A percentile compares a stretch with the other conserved stretches of the same genome.
Evolutionary conservation across 306 rosid species (phyloP).

Genomic region (Cicer pinnatifidum): DNA sequence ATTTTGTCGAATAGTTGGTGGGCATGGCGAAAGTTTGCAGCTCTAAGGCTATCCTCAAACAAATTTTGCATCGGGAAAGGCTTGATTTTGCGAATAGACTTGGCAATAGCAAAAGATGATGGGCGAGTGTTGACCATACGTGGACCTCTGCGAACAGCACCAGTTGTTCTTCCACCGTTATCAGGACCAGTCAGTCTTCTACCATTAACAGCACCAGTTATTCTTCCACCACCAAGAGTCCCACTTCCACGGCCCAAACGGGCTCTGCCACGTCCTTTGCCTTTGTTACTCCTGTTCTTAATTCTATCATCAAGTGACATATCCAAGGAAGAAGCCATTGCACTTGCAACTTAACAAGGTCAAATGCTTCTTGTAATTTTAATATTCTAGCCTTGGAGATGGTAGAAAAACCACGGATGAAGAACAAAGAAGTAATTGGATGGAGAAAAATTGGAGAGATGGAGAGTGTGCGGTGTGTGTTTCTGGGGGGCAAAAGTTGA

Average conservation of each 20-base stretch:
- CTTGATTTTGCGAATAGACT: conserved; percentile 36
- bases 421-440: too few relatives aligned
- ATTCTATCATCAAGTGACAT: conserved; percentile 91
- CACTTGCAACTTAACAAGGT: conserved; percentile 15
- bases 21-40: too few relatives aligned
- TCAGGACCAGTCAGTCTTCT: conserved; percentile 44
- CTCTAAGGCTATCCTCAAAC: too few relatives aligned
- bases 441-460: too few relatives aligned
- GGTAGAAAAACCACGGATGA: too few relatives aligned
- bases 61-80: too few relatives aligned
- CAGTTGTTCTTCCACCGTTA: conserved; percentile 61
- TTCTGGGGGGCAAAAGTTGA: too few relatives aligned
- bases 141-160: conserved; percentile 77
- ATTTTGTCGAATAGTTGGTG: too few relatives aligned
- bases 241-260: conserved; percentile 76
- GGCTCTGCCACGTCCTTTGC: conserved; percentile 75
- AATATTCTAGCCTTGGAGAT: too few relatives aligned
- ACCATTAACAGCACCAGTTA: conserved; percentile 57
- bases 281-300: conserved; percentile 71
- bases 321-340: conserved; percentile 85
- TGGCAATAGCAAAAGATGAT: conserved; percentile 81
- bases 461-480: too few relatives aligned
- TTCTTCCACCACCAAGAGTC: conserved; percentile 62
- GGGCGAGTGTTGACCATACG: conserved; percentile 65
- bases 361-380: background rate